Base-by-base conservation (phyloP, 805 yeast genomes). In the Saccharomycopsis fodiens region DNA sequence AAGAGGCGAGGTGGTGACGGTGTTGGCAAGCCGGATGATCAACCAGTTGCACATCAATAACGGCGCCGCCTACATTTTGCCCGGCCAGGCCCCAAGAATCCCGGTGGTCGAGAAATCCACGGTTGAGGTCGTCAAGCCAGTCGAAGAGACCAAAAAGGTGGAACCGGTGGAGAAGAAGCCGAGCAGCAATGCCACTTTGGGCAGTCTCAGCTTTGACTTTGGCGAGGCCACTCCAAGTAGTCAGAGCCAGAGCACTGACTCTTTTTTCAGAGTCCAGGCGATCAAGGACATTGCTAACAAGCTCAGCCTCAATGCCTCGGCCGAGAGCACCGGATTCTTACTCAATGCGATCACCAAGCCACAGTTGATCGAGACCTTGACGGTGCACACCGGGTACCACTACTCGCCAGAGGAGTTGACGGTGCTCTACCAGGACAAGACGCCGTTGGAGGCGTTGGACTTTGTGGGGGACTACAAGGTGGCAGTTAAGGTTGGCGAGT, bases 11-110 rank as follows among this genome's bases (percentile, higher is more conserved):
- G 71, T 88, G 37, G 70, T 82, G 23, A 67, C 73, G 30, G 96
- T 88, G 16, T 72, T 77, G 51, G 88, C 95, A 25, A 84, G 87
- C 19, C 69, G 76, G 51, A 88, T 88, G 96, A 76, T 91, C 58
- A 85, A 85, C 64, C 75, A 66, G 55, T 71, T 88, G 46, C 86
- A 86, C 56, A 75, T 76, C 36, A 56, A 68, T 50, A 80, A 85
- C 56, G 84, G 86, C 37, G 96, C 96, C 2, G 73, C 76, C 16
- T 88, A 86, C 57, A 70, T 86, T 19, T 59, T 71, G 22, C 48
- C 48, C 16, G 44, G 37, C 13, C 46, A 41, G 34, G 39, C 36
- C 6, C 50, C 50, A 41, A 44, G 46, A 34, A 47, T 50, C 16
- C 51, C 50, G 6, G 51, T 46, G 13, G 50, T 46, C 16, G 32